Conservation (phyloP, 2,329 filamentous ascomycete genomes). For the Neurospora crassa region DNA sequence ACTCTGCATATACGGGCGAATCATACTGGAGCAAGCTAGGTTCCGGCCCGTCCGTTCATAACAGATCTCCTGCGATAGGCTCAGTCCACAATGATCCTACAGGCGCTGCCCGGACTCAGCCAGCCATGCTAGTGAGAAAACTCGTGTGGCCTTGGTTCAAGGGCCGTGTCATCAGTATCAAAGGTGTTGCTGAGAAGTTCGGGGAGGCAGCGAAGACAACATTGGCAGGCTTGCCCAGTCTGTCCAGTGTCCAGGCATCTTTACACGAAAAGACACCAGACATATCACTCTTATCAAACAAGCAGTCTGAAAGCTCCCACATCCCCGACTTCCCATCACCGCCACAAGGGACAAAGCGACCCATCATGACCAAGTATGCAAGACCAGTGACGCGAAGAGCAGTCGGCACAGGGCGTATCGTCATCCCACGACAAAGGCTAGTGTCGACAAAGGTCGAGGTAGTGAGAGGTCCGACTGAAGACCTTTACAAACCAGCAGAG, state of each 20-base stretch:
- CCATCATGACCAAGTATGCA: neutral
- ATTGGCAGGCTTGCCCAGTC: constrained; percentile 4
- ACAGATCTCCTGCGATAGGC: neutral
- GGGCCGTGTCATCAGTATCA: neutral
- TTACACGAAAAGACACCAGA: constrained; percentile 5
- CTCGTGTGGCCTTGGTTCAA: constrained; percentile 15
- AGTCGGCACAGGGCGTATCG: neutral
- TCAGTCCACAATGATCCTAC: neutral
- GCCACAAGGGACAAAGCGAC: neutral
- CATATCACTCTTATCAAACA: neutral
- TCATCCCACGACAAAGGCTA: neutral
- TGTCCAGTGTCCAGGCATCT: constrained; percentile 9
- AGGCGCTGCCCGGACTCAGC: neutral
- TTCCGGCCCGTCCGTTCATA: neutral
- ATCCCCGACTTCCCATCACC: neutral
- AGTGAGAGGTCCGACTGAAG: neutral
- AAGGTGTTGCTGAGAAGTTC: constrained; percentile 1
- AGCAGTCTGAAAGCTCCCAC: neutral
- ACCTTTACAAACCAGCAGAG: neutral
- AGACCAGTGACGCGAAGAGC: neutral
- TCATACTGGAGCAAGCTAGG: constrained; percentile 1
- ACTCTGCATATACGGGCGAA: constrained; percentile 12
- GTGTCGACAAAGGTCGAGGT: neutral
- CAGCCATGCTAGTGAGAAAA: constrained; percentile 6
- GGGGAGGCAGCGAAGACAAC: constrained; percentile 1